Percentiles rank a stretch among this genome's conserved stretches.
These are phyloP conservation scores for Coemansia biformis DNA, from an alignment of 192 early-diverging fungal species.

Conservation along the genomic window DNA sequence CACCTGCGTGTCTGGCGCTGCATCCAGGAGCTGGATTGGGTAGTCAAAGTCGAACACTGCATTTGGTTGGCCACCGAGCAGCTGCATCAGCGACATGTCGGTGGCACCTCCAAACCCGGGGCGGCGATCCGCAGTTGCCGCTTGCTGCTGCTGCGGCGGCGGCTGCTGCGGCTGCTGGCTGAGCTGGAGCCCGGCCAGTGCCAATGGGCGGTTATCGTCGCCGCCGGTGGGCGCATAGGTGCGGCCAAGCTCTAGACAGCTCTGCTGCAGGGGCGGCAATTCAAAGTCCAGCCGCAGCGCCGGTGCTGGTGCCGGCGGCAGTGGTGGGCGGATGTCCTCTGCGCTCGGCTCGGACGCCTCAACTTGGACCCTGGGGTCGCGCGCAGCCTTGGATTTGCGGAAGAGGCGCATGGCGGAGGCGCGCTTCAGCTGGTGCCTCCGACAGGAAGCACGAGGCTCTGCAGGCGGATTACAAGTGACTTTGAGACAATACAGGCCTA, in stretches of 20 bases:
- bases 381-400: constrained; percentile 35
- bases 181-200: not conserved
- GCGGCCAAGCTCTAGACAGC: constrained; percentile 6
- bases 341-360: not conserved
- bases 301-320: constrained; percentile 17
- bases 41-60: constrained; percentile 2
- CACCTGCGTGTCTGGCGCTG: not conserved
- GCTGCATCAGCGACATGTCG: not conserved
- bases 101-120: too few relatives aligned
- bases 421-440: not conserved
- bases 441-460: not conserved
- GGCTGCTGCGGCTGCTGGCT: not conserved
- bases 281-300: constrained; percentile 34
- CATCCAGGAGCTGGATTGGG: not conserved
- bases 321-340: constrained; percentile 1
- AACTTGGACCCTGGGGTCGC: not conserved
- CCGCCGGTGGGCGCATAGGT: not conserved
- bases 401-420: constrained; percentile 31
- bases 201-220: too few relatives aligned
- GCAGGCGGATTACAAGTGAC: too few relatives aligned
- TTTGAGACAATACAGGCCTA: too few relatives aligned
- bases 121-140: too few relatives aligned
- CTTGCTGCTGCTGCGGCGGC: too few relatives aligned
- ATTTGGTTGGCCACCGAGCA: not conserved
- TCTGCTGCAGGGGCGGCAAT: constrained; percentile 17